phyloP scores from a whole-genome alignment of 2,329 filamentous ascomycete species.

The Daldinia eschscholtzii region DNA sequence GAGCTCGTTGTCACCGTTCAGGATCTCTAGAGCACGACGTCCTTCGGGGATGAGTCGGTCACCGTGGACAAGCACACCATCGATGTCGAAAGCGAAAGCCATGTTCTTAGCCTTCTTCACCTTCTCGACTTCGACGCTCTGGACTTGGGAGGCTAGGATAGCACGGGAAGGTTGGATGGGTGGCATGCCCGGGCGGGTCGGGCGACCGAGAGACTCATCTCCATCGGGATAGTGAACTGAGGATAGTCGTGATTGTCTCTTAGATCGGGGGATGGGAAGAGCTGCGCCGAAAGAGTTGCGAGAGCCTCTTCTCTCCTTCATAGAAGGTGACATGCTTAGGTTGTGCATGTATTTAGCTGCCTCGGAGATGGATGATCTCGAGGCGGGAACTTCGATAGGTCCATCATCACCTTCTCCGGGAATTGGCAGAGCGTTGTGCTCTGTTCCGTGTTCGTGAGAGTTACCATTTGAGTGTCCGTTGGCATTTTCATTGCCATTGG shows the following conservation, averaged over 20 bases:
- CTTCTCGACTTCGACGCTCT: constrained; percentile 75
- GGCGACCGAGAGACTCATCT: constrained; percentile 59
- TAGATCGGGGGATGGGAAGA: constrained; percentile 78
- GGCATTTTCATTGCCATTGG: constrained; percentile 28
- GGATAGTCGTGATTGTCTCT: constrained; percentile 76
- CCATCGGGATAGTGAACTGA: constrained; percentile 63
- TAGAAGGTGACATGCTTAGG: constrained; percentile 75
- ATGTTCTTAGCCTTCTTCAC: constrained; percentile 80
- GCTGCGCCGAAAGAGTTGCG: constrained; percentile 82
- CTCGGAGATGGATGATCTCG: constrained; percentile 76
- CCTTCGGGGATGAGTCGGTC: constrained; percentile 78
- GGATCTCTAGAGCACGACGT: constrained; percentile 73
- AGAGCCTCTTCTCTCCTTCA: constrained; percentile 75
- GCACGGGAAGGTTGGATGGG: constrained; percentile 72
- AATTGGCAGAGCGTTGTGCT: constrained; percentile 54
- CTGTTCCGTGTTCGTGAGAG: constrained; percentile 37
- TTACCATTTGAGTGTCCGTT: neutral
- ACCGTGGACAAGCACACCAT: constrained; percentile 81
- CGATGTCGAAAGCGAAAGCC: constrained; percentile 85
- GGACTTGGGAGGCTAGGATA: constrained; percentile 77
- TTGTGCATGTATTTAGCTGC: constrained; percentile 79
- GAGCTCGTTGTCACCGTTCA: constrained; percentile 81
- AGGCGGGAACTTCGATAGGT: constrained; percentile 77
- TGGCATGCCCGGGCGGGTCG: constrained; percentile 68
- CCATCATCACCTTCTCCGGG: constrained; percentile 61